phyloP scores from a whole-genome alignment of 1,139 yeast species.

The Fermentozyma sake region DNA sequence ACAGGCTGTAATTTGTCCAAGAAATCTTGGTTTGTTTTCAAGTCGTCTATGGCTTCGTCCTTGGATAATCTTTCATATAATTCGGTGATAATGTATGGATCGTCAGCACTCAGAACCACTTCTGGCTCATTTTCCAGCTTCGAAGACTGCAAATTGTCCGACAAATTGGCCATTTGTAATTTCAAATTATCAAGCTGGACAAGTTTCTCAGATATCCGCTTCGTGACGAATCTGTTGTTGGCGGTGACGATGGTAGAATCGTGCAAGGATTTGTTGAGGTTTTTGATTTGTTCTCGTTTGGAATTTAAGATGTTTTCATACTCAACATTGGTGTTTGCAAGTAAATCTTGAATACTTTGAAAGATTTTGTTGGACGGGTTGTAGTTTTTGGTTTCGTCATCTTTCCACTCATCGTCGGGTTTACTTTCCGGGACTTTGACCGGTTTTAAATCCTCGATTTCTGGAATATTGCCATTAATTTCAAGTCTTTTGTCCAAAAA shows the following conservation, averaged over 20 bases:
- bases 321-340: conserved; percentile 36
- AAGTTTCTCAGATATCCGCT: conserved; percentile 36
- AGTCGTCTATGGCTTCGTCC: conserved; percentile 26
- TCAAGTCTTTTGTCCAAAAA: conserved; percentile 28
- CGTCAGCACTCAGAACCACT: conserved; percentile 11
- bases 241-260: conserved; percentile 44
- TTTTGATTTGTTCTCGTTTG: conserved; percentile 34
- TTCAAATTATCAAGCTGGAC: conserved; percentile 38
- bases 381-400: conserved; percentile 10
- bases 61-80: conserved; percentile 48
- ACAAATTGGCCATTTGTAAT: conserved; percentile 40
- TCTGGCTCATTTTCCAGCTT: conserved; percentile 11
- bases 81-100: conserved; percentile 63
- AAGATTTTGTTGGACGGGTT: conserved; percentile 30
- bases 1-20: conserved; percentile 52
- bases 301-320: conserved; percentile 35
- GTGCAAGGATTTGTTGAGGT: conserved; percentile 34
- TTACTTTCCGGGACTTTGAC: conserved; percentile 7
- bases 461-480: conserved; percentile 14
- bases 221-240: conserved; percentile 37
- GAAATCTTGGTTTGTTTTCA: conserved; percentile 21
- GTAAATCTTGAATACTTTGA: conserved; percentile 39
- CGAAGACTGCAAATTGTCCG: conserved; percentile 25
- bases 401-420: conserved; percentile 5
- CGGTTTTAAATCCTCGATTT: conserved; percentile 18